Evolutionary conservation across 208 protist species (phyloP), one percentile per base, ranked within the genome.

Genomic region (Leishmania braziliensis): DNA sequence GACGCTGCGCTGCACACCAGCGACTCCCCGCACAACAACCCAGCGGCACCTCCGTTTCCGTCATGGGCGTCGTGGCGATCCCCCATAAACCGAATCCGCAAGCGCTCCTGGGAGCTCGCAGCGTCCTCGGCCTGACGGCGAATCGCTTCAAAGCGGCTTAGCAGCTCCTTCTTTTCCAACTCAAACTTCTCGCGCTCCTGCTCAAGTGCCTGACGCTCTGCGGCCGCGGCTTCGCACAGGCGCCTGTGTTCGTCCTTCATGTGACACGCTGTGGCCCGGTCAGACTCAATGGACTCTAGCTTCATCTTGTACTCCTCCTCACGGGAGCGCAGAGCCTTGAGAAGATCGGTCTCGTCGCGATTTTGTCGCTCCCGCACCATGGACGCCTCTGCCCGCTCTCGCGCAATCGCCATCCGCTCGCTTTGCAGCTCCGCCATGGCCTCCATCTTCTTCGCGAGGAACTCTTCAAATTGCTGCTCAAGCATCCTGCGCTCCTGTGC

Each of bases 391-490:
- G 91, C 81, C 26, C 95, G 89, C 82, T 96, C 93, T 20, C 89
- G 86, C 18, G 83, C 74, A 73, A 98, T 87, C 18, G 92, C 84
- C 62, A 89, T 80, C 29, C 95, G 91, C 85, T 98, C 93, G 50
- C 82, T 84, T 74, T 96, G 95, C n/a, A 98, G 66, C 79, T 96
- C 93, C 9, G 80, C 72, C 84, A 96, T 89, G 10, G 86, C 81
- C 65, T 95, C 89, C 85, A 96, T 86, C 83, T 95, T 95, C 63
- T 88, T 84, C 29, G 88, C 82, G 53, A 96, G 87, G 51, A 95
- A 92, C 70, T 93, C 95, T 62, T 98, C 93, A 56, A 93, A 91
- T 79, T 95, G 93, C 81, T 94, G 88, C 86, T 98, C 92, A 33
- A 98, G 84, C 48, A 93, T 75, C 76, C 94, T 95, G 46, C 95